phyloP scores from a whole-genome alignment of 345 rosid genomes.

The Nephelium lappaceum region DNA sequence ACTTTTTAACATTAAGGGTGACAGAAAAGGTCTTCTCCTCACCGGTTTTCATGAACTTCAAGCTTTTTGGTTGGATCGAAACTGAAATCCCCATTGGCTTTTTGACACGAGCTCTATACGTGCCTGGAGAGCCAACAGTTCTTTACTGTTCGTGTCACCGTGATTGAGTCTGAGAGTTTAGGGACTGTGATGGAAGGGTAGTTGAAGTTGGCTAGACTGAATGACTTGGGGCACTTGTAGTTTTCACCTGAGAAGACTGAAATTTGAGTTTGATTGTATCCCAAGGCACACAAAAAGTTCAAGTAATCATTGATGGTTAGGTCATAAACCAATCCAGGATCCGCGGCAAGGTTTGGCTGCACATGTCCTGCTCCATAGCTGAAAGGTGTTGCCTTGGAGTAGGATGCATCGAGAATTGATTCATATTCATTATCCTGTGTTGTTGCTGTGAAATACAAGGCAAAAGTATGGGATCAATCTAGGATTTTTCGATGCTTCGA shows the following conservation, averaged over 20 bases:
- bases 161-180: constrained; percentile 33
- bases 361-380: constrained; percentile 82
- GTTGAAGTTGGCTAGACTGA: constrained; percentile 57
- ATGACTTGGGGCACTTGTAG: constrained; percentile 48
- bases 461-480: background rate
- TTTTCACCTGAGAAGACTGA: constrained; percentile 34
- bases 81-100: constrained; percentile 54
- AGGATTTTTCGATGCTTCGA: background rate
- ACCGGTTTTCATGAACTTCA: constrained; percentile 54
- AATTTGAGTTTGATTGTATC: constrained; percentile 58
- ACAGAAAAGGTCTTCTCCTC: constrained; percentile 62
- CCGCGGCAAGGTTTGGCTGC: constrained; percentile 73
- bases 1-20: constrained; percentile 33
- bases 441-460: constrained; percentile 42
- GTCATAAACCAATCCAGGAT: constrained; percentile 86
- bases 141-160: constrained; percentile 54
- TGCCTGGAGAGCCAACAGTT: constrained; percentile 74
- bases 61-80: constrained; percentile 47
- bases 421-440: constrained; percentile 51
- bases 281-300: constrained; percentile 65
- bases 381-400: constrained; percentile 63
- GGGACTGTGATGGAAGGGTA: constrained; percentile 81
- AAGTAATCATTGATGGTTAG: constrained; percentile 54
- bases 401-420: constrained; percentile 45
- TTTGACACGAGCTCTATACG: constrained; percentile 40